Evolutionary conservation across 2,329 filamentous ascomycete genomes (phyloP).

Genomic region (Eurotiales sp.): DNA sequence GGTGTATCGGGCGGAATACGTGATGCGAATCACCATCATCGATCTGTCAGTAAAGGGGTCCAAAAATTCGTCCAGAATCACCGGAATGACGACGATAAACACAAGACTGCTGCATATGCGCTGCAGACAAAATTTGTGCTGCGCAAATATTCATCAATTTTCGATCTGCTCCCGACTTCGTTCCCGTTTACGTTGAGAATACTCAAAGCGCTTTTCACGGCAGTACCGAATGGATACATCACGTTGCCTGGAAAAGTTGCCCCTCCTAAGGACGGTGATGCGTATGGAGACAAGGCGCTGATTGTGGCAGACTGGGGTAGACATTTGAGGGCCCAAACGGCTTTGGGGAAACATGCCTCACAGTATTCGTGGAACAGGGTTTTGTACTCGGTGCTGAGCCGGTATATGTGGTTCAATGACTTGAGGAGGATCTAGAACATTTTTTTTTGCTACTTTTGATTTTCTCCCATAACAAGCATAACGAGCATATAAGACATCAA

Average conservation of each 20-base stretch:
- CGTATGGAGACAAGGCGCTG: constrained; percentile 27
- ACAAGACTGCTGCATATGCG: constrained; percentile 32
- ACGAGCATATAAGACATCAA: too few species aligned
- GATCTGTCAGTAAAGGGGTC: constrained; percentile 37
- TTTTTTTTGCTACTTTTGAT: background rate
- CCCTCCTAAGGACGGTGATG: constrained; percentile 3
- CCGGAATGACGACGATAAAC: constrained; percentile 13
- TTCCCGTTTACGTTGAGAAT: constrained; percentile 29
- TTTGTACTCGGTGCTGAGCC: constrained; percentile 38
- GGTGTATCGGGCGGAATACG: constrained; percentile 29
- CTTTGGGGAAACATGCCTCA: constrained; percentile 35
- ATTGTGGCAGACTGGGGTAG: constrained; percentile 34
- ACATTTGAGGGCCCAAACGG: constrained; percentile 32
- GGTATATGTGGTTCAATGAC: constrained; percentile 42
- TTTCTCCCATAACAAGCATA: too few species aligned
- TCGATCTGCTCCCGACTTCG: constrained; percentile 36
- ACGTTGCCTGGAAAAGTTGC: background rate
- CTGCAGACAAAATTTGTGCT: constrained; percentile 33
- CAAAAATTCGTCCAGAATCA: constrained; percentile 23
- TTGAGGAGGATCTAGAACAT: constrained; percentile 14
- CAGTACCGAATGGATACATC: constrained; percentile 2
- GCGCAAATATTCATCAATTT: constrained; percentile 37
- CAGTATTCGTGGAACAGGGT: constrained; percentile 42
- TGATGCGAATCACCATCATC: constrained; percentile 34
- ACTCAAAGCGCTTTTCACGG: constrained; percentile 17